Percentiles rank a stretch among this genome's conserved stretches.
phyloP scores from a whole-genome alignment of 1,284 basidiomycete genomes.

The Tilletia walkeri region DNA sequence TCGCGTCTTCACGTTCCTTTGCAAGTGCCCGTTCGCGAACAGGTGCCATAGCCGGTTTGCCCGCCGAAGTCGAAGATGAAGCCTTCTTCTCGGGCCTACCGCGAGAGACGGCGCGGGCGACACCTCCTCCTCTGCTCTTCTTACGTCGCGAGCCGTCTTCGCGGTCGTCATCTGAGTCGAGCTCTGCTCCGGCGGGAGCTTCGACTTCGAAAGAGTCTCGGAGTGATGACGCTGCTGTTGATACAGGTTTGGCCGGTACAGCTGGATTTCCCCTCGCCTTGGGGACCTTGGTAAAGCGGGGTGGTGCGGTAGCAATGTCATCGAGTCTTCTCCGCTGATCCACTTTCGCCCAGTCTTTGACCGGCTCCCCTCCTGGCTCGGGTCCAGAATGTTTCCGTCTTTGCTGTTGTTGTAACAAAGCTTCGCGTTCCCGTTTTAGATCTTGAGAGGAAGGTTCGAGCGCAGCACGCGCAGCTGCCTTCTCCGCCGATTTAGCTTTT shows the following conservation, averaged over 20 bases:
- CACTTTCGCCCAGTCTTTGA: conserved; percentile 8
- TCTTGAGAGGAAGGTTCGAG: neutral
- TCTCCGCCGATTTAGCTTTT: neutral
- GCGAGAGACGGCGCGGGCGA: neutral
- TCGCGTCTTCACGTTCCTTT: neutral
- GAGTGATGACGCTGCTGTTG: neutral
- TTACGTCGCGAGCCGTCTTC: neutral
- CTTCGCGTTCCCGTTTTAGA: conserved; percentile 2
- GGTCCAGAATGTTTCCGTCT: neutral
- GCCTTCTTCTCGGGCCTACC: neutral
- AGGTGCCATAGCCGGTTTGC: neutral
- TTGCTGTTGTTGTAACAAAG: neutral
- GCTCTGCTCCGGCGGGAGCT: neutral
- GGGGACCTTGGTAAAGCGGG: neutral
- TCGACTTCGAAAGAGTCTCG: conserved; percentile 1
- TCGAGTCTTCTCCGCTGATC: conserved; percentile 4
- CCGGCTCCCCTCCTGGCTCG: neutral
- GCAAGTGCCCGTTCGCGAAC: neutral
- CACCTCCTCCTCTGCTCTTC: neutral
- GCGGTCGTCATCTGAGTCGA: neutral
- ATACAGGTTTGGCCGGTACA: neutral
- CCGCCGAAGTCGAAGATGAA: neutral
- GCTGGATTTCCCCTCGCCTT: neutral
- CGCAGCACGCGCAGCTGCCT: neutral
- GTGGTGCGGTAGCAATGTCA: neutral